Evolutionary conservation across 208 protist genomes (phyloP).

Genomic region (Tritrichomonas musculus): DNA sequence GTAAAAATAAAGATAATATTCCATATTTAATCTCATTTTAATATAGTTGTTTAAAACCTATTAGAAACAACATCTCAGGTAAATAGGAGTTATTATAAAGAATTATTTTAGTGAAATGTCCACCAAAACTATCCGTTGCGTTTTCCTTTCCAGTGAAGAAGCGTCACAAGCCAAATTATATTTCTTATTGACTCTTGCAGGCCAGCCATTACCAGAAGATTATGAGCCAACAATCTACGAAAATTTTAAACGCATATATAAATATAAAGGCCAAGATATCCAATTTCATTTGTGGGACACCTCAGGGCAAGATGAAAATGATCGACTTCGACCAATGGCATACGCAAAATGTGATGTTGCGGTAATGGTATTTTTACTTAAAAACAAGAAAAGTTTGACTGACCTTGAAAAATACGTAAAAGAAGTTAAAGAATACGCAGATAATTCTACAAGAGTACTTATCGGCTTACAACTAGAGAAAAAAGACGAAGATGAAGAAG

Average conservation of each 20-base stretch:
- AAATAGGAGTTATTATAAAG: too few species aligned
- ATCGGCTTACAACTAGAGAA: too few species aligned
- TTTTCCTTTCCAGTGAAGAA: too few species aligned
- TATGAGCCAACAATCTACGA: conserved; percentile 47
- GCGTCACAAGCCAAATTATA: conserved; percentile 72
- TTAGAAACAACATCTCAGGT: too few species aligned
- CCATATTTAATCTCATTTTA: too few species aligned
- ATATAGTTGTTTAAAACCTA: too few species aligned
- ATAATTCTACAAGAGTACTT: neutral
- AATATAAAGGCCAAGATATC: neutral
- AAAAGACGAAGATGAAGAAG: too few species aligned
- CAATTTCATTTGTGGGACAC: conserved; percentile 43
- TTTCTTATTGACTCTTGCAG: conserved; percentile 48
- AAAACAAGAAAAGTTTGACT: conserved; percentile 45
- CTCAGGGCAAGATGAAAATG: conserved; percentile 47
- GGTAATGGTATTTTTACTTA: conserved; percentile 38
- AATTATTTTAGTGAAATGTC: too few species aligned
- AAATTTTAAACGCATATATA: neutral
- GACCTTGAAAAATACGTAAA: conserved; percentile 61
- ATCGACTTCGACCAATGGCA: conserved; percentile 37
- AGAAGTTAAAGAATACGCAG: neutral
- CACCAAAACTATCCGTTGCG: too few species aligned
- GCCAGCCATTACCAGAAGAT: conserved; percentile 38
- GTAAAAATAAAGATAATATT: too few species aligned
- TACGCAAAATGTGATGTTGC: conserved; percentile 39